phyloP scores from a whole-genome alignment of 768 basidiomycete genomes.

The Suillus clintonianus region DNA sequence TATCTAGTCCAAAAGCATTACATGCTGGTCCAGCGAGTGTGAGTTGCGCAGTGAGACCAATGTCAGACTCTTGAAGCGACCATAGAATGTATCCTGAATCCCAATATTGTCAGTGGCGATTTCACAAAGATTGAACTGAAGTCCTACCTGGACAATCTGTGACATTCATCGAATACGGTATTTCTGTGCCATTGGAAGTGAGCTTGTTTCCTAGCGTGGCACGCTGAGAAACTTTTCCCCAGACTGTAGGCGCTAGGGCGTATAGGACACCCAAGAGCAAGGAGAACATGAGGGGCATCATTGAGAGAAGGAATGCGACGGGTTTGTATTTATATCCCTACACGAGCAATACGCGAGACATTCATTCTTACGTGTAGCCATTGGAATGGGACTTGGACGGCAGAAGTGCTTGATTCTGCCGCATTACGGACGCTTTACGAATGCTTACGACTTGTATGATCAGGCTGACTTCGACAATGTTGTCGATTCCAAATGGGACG shows the following conservation, averaged over 20 bases:
- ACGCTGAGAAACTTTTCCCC: slow-evolving; percentile 10
- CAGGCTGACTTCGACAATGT: background rate
- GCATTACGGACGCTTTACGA: background rate
- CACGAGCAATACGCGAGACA: too few species aligned
- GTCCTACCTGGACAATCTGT: slow-evolving; percentile 32
- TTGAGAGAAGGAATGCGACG: background rate
- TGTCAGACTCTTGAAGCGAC: slow-evolving; percentile 41
- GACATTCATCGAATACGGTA: slow-evolving; percentile 28
- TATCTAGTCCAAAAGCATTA: slow-evolving; percentile 65
- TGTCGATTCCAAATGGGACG: background rate
- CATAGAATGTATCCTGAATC: slow-evolving; percentile 55
- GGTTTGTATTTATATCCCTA: slow-evolving; percentile 2
- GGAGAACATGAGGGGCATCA: slow-evolving; percentile 12
- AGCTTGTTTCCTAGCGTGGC: slow-evolving; percentile 1
- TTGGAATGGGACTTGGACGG: background rate
- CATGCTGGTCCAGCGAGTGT: slow-evolving; percentile 57
- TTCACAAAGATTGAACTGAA: background rate
- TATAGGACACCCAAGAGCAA: slow-evolving; percentile 11
- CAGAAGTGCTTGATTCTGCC: background rate
- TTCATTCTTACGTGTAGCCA: background rate
- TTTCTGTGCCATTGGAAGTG: background rate
- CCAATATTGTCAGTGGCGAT: background rate
- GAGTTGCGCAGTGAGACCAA: slow-evolving; percentile 57
- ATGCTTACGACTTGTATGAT: background rate
- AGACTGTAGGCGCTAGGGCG: slow-evolving; percentile 5